phyloP scores from a whole-genome alignment of 2,329 filamentous ascomycete genomes.

The Aschersonia sp. region DNA sequence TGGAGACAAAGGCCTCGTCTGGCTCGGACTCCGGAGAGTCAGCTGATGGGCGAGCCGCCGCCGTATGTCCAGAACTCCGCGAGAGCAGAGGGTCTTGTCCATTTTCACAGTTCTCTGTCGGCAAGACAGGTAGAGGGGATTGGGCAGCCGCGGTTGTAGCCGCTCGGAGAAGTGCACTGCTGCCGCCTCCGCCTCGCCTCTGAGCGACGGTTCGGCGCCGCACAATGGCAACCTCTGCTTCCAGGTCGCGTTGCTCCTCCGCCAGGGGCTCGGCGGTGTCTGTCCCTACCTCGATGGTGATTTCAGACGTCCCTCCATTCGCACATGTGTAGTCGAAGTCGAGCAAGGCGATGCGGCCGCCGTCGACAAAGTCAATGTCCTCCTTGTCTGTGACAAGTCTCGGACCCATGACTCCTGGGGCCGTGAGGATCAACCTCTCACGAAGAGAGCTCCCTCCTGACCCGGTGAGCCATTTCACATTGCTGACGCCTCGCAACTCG shows the following conservation, averaged over 20 bases:
- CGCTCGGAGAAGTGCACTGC: slow-evolving; percentile 28
- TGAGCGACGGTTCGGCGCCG: slow-evolving; percentile 59
- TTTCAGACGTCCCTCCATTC: slow-evolving; percentile 40
- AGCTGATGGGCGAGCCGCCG: slow-evolving; percentile 7
- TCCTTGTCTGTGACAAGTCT: slow-evolving; percentile 52
- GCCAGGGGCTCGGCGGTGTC: slow-evolving; percentile 54
- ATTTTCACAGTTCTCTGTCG: slow-evolving; percentile 14
- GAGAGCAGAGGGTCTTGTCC: slow-evolving; percentile 40
- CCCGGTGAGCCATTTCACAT: slow-evolving; percentile 56
- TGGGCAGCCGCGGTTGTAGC: slow-evolving; percentile 25
- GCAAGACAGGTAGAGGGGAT: slow-evolving; percentile 13
- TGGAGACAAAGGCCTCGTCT: slow-evolving; percentile 29
- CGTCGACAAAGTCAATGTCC: slow-evolving; percentile 62
- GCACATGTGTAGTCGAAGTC: slow-evolving; percentile 54
- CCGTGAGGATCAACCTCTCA: slow-evolving; percentile 54
- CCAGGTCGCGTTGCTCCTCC: slow-evolving; percentile 61
- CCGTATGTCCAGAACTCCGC: slow-evolving; percentile 24
- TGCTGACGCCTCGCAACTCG: slow-evolving; percentile 51
- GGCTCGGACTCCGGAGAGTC: slow-evolving; percentile 10
- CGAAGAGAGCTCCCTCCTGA: slow-evolving; percentile 31
- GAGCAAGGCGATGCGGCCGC: slow-evolving; percentile 56
- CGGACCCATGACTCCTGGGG: slow-evolving; percentile 50
- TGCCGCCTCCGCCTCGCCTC: slow-evolving; percentile 31
- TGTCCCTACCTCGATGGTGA: slow-evolving; percentile 63
- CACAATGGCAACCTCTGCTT: slow-evolving; percentile 66